Base-by-base conservation (phyloP, 2,329 filamentous ascomycete genomes). In the Arthrinium puccinioides region DNA sequence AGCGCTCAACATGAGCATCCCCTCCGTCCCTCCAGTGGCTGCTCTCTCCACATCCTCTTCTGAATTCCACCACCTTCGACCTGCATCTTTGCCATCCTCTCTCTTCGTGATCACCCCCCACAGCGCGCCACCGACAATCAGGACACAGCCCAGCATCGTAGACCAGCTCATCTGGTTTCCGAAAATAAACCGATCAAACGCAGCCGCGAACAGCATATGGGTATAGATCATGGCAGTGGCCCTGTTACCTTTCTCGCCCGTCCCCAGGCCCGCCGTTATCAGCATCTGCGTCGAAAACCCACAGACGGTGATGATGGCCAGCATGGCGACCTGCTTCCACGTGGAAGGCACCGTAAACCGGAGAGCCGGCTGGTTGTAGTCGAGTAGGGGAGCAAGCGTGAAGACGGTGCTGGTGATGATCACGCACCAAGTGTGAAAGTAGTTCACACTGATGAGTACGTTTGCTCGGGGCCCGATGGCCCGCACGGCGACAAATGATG, bases 231-330 rank as follows among this genome's bases (percentile, higher is more conserved):
- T 76, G 37, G 68, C 64, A 13, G 71, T 75, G 7, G 74, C 73
- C 29, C 69, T 60, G 46, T 76, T 76, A 15, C 70, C 71, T 44
- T 82, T 82, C 51, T 89, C 84, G 43, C 82, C 77, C 18, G 82
- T 11, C 13, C 16, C 64, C 32, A 96, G 62, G 0, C 87, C 87
- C 1, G 77, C 74, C 1, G 88, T 92, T 14, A 94, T 65, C n/a
- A 94, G 69, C 47, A 87, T 87, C 71, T 95, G 89, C 75, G 90
- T 84, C 16, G 83, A 57, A 53, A 95, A 90, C 1, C 89, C 89
- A 45, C 82, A 82, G 0, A 77, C 52, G 0, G 84, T 86, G 4
- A 94, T 64, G 25, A 81, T 74, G 1, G 80, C 37, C 13, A 95
- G 62, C 26, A 88, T 69, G 0, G 63, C 56, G 82, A 84, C 90